Evolutionary conservation across 768 basidiomycete species (phyloP).

Genomic region (Psilocybe azurescens): DNA sequence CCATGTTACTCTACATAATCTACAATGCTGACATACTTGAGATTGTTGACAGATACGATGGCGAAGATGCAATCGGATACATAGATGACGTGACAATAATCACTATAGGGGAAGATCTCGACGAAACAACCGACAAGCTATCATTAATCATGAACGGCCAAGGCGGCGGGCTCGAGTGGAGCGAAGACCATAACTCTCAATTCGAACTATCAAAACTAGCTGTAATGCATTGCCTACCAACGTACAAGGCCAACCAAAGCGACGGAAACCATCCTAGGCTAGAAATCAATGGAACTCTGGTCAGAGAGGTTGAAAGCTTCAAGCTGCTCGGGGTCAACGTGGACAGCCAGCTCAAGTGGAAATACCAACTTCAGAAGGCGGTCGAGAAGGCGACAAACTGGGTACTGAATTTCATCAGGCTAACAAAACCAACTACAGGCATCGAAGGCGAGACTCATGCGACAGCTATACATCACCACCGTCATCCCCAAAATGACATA

Average conservation of each 20-base stretch:
- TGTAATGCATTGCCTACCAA: slow-evolving; percentile 16
- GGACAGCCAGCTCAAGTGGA: slow-evolving; percentile 14
- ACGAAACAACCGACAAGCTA: slow-evolving; percentile 12
- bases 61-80: slow-evolving; percentile 29
- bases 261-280: not conserved
- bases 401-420: too few species aligned
- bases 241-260: too few species aligned
- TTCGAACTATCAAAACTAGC: slow-evolving; percentile 10
- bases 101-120: slow-evolving; percentile 29
- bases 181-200: slow-evolving; percentile 28
- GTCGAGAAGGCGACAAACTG: slow-evolving; percentile 3
- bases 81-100: slow-evolving; percentile 34
- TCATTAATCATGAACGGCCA: slow-evolving; percentile 28
- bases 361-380: slow-evolving; percentile 5
- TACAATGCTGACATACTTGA: slow-evolving; percentile 22
- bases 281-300: not conserved
- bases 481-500: too few species aligned
- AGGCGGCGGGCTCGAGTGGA: slow-evolving; percentile 32
- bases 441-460: too few species aligned
- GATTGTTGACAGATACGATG: not conserved
- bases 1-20: slow-evolving; percentile 30
- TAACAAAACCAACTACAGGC: too few species aligned
- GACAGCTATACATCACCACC: too few species aligned
- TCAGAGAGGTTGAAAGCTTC: slow-evolving; percentile 6
- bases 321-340: slow-evolving; percentile 18